These are phyloP conservation scores for Zea luxurians DNA, from an alignment of 176 grass and related monocot species.

Conservation along the genomic window DNA sequence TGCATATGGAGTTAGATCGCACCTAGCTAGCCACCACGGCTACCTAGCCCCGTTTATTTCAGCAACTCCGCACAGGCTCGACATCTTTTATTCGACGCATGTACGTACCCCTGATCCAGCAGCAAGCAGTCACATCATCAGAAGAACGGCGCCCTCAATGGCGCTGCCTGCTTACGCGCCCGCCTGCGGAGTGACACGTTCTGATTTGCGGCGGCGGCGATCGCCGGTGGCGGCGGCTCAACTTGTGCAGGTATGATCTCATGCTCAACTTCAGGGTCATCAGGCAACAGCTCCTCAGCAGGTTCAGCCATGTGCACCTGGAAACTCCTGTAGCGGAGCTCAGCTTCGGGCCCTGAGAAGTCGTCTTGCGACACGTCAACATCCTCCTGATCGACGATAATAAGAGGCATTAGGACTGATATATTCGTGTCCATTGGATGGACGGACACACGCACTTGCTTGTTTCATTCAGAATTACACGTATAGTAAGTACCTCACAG, in stretches of 20 bases:
- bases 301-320: neutral
- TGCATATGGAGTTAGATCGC: too few species aligned
- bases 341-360: slow-evolving; percentile 40
- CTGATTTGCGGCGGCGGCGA: neutral
- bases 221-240: neutral
- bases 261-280: neutral
- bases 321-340: slow-evolving; percentile 11
- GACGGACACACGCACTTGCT: too few species aligned
- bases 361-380: slow-evolving; percentile 7
- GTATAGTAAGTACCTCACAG: slow-evolving; percentile 11
- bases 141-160: neutral
- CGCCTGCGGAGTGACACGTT: neutral
- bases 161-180: neutral
- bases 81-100: neutral
- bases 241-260: neutral
- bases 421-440: too few species aligned
- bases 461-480: neutral
- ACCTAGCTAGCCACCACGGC: too few species aligned
- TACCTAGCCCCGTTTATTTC: too few species aligned
- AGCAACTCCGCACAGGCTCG: too few species aligned
- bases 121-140: neutral
- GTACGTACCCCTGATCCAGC: neutral
- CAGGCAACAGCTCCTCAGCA: neutral
- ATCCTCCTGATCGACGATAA: neutral
- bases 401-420: neutral